Evolutionary conservation across 2,329 filamentous ascomycete genomes (phyloP).

Genomic region (Beauveria sp.): DNA sequence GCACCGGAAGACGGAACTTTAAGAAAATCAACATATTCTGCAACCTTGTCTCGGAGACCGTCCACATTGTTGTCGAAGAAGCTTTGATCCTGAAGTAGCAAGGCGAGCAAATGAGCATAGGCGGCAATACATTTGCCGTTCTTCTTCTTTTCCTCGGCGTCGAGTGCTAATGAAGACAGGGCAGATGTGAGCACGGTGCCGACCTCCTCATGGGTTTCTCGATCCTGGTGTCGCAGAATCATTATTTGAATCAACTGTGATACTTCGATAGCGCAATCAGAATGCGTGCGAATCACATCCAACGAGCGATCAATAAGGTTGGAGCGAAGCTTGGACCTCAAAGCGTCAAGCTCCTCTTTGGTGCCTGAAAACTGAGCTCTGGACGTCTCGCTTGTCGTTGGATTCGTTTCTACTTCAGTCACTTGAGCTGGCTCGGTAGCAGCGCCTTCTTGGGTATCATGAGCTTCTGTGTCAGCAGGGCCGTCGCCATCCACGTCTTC

Average conservation of each 20-base stretch:
- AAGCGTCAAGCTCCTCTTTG: conserved; percentile 71
- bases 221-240: conserved; percentile 49
- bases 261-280: conserved; percentile 83
- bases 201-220: conserved; percentile 60
- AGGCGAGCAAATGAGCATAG: conserved; percentile 82
- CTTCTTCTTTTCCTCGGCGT: conserved; percentile 58
- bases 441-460: background rate
- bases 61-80: conserved; percentile 75
- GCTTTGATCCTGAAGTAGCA: conserved; percentile 72
- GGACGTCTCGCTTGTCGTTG: background rate
- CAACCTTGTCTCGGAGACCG: conserved; percentile 69
- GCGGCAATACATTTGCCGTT: conserved; percentile 63
- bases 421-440: background rate
- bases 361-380: conserved; percentile 25
- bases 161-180: conserved; percentile 59
- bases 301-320: conserved; percentile 84
- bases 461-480: conserved; percentile 15
- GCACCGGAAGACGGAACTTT: conserved; percentile 59
- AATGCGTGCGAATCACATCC: conserved; percentile 81
- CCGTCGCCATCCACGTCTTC: conserved; percentile 23
- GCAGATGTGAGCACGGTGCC: conserved; percentile 78
- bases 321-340: conserved; percentile 63
- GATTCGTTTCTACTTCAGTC: background rate
- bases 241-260: conserved; percentile 77
- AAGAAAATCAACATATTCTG: conserved; percentile 70